phyloP scores from a whole-genome alignment of 345 rosid genomes.

The Excoecaria cochinchinensis region DNA sequence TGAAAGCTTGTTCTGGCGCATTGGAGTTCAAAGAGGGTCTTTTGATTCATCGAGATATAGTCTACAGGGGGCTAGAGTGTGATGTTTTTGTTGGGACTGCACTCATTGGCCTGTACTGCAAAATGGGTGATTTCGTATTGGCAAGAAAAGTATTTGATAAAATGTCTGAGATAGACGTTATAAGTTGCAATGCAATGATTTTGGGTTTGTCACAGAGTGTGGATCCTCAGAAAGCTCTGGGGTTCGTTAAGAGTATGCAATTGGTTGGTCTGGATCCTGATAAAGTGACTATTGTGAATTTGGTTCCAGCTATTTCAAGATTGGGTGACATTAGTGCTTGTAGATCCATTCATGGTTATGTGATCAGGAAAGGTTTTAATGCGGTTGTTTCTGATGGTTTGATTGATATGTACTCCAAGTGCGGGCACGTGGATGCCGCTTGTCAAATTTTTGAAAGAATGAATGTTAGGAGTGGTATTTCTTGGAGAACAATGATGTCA shows the following conservation, averaged over 20 bases:
- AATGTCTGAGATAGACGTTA: slow-evolving; percentile 48
- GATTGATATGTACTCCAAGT: slow-evolving; percentile 56
- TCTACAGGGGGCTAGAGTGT: slow-evolving; percentile 42
- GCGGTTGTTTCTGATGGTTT: slow-evolving; percentile 43
- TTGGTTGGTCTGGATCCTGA: slow-evolving; percentile 32
- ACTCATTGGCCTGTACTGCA: slow-evolving; percentile 51
- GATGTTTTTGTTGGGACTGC: slow-evolving; percentile 57
- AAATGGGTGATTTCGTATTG: slow-evolving; percentile 39
- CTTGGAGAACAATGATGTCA: slow-evolving; percentile 57
- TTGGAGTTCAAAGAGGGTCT: slow-evolving; percentile 48
- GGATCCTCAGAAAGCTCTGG: slow-evolving; percentile 35
- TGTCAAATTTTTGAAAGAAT: slow-evolving; percentile 37
- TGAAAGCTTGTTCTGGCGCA: slow-evolving; percentile 56
- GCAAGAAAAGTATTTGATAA: slow-evolving; percentile 52
- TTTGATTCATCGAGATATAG: slow-evolving; percentile 37
- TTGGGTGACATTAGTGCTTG: slow-evolving; percentile 40
- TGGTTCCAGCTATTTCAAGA: slow-evolving; percentile 61
- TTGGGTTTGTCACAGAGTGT: slow-evolving; percentile 40
- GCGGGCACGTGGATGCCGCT: slow-evolving; percentile 40
- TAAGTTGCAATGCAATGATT: slow-evolving; percentile 55
- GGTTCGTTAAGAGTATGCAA: slow-evolving; percentile 42
- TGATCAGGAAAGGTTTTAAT: slow-evolving; percentile 40
- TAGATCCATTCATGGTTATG: slow-evolving; percentile 51
- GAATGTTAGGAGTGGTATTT: slow-evolving; percentile 34
- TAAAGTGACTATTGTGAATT: slow-evolving; percentile 46